Base-by-base conservation (phyloP, 768 basidiomycete genomes). In the Tylopilus plumbeoviolaceoides region DNA sequence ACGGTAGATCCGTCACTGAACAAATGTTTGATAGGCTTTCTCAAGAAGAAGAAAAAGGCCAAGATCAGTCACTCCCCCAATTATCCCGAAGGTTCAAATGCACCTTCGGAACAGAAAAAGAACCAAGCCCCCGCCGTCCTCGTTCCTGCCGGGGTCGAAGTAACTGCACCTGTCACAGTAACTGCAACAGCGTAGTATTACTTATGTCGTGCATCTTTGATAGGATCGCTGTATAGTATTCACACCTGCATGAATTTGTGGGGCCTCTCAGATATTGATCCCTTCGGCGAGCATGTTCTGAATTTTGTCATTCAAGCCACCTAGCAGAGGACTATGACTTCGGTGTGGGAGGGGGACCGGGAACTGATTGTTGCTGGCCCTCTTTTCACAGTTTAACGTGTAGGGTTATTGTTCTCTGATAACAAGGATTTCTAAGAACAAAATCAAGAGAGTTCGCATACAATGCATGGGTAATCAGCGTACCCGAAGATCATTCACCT, bases 31-130 rank as follows among this genome's bases (percentile, higher is more conserved):
- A n/a, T 10, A 89, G 87, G 80, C 28, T 69, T 89, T 57, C 69
- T 86, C 45, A 89, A 87, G 75, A 88, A 87, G 71, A 84, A 79
- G 64, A 90, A 87, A 72, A 89, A 87, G 65, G 74, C 77, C 7
- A 87, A 84, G 70, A 65, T 73, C 1, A 59, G 30, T 4, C 66
- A 66, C 7, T 7, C 61, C 41, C 55, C 62, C 3, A 47, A 15
- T 50, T 48, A 48, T 28, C 42, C 56, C 7, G 57, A 56, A 23
- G 59, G 72, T 0, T 72, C 67, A 7, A 57, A 71, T 12, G 7
- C 58, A 0, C 35, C 57, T 6, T 35, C 56, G 12, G 59, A 44
- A 31, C 42, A 46, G 42, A 48, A 8, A 53, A 53, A 44, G 35
- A 50, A 30, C 1, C 31, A 27, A 21, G 7, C 11, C 23, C 14